Base-by-base conservation (phyloP, 2,329 filamentous ascomycete species). In the Apiospora rasikravindrae region DNA sequence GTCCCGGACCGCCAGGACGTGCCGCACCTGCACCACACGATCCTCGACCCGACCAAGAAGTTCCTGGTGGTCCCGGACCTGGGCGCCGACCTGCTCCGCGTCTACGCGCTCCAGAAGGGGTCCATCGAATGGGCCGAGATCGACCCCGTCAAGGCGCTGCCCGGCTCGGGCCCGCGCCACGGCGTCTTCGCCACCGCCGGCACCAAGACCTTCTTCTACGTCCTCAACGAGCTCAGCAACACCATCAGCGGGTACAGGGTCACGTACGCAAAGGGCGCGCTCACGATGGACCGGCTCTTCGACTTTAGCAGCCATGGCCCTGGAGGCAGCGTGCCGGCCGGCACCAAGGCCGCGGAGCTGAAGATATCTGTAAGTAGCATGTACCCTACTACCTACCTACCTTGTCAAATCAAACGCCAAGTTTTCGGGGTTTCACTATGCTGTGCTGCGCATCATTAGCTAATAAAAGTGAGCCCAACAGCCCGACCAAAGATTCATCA, bases 161-260 rank as follows among this genome's bases (percentile, higher is more conserved):
- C 86, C 2, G 91, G 90, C 22, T 88, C 86, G 49, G 92, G 92
- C 0, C 92, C 92, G 0, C 85, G 92, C 44, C 92, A 94, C 77
- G 86, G 86, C 13, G 83, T 84, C n/a, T 94, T 93, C 82, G 81
- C 83, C 67, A 80, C 86, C 78, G 80, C 78, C 8, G 77, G 77
- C 69, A 76, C 80, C 69, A 24, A 51, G 10, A 88, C 85, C 1
- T 90, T 85, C 79, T 85, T 91, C 78, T 92, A 91, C 78, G 79
- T 92, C 4, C 84, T 88, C n/a, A 86, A 86, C 69, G 92, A 94
- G 81, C 82, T 93, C 69, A 79, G 82, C 69, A 91, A 89, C 78
- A 85, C 82, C 10, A 84, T 93, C 71, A 82, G 86, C 10, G 87
- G 86, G 19, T 93, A 89, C 77, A 80, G 85, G 51, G 88, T 92